Conservation (phyloP, 2,329 filamentous ascomycete species). For the Monilinia polystroma region DNA sequence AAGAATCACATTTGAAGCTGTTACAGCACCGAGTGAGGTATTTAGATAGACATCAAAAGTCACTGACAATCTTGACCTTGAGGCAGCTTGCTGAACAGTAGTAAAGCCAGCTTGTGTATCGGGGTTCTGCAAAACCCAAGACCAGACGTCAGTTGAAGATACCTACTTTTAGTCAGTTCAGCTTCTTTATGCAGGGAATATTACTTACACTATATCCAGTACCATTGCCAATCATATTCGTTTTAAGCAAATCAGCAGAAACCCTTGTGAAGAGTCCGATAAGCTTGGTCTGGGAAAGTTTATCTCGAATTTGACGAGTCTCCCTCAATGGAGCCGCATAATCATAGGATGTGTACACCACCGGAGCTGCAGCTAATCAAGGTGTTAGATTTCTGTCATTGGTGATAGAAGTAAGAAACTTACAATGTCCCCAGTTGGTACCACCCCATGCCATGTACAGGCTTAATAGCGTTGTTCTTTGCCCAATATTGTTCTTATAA, state of each 20-base stretch:
- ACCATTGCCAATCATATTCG: slow-evolving; percentile 55
- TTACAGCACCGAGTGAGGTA: slow-evolving; percentile 48
- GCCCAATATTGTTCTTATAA: slow-evolving; percentile 56
- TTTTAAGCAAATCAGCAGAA: slow-evolving; percentile 51
- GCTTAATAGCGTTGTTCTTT: slow-evolving; percentile 49
- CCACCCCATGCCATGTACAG: slow-evolving; percentile 56
- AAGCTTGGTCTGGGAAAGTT: slow-evolving; percentile 55
- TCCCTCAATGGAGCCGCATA: slow-evolving; percentile 52
- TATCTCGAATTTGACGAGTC: slow-evolving; percentile 52
- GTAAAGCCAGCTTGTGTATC: slow-evolving; percentile 50
- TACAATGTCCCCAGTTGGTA: slow-evolving; percentile 55
- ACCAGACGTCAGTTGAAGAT: slow-evolving; percentile 45
- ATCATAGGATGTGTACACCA: slow-evolving; percentile 50
- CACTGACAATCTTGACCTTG: slow-evolving; percentile 46
- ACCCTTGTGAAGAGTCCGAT: slow-evolving; percentile 54
- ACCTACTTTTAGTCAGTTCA: slow-evolving; percentile 29
- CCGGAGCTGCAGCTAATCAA: slow-evolving; percentile 44
- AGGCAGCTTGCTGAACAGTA: slow-evolving; percentile 48
- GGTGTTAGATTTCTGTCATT: slow-evolving; percentile 14
- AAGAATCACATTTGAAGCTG: slow-evolving; percentile 49
- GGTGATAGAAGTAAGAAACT: slow-evolving; percentile 24
- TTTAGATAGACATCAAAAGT: slow-evolving; percentile 49
- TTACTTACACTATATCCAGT: slow-evolving; percentile 46
- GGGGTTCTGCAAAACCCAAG: slow-evolving; percentile 53
- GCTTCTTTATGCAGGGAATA: neutral